phyloP scores from a whole-genome alignment of 257 asterid genomes.

The Lithospermum erythrorhizon region DNA sequence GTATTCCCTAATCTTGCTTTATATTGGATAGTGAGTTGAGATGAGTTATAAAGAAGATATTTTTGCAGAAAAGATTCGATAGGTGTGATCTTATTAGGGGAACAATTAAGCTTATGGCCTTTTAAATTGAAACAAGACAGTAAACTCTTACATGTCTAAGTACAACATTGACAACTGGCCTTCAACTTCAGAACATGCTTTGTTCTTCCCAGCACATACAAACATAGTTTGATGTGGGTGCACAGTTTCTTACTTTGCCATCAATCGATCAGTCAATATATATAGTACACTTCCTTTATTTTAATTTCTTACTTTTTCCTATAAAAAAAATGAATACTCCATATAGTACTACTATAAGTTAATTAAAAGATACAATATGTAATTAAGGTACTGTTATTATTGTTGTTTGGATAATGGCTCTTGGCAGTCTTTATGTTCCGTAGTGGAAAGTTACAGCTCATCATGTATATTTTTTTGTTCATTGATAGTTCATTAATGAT shows the following conservation, averaged over 20 bases:
- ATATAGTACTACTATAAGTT: too few relatives aligned
- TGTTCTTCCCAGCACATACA: background rate
- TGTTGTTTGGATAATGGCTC: background rate
- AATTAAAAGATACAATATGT: background rate
- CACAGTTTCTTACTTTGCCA: background rate
- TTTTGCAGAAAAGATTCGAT: constrained; percentile 28
- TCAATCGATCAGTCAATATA: background rate
- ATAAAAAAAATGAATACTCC: too few relatives aligned
- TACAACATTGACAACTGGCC: constrained; percentile 24
- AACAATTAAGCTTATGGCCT: constrained; percentile 26
- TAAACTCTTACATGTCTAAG: constrained; percentile 1
- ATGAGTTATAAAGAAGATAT: background rate
- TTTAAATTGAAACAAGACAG: constrained; percentile 21
- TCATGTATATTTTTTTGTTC: too few relatives aligned
- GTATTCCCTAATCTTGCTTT: background rate
- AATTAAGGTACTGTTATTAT: background rate
- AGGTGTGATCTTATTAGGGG: constrained; percentile 27
- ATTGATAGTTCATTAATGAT: too few relatives aligned
- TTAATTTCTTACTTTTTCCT: background rate
- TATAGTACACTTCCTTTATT: background rate
- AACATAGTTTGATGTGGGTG: background rate
- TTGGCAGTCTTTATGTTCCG: background rate
- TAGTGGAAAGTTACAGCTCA: too few relatives aligned
- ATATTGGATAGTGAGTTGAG: constrained; percentile 16
- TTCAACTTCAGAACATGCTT: constrained; percentile 9